Conservation (phyloP, 2,329 filamentous ascomycete species). For the Apiospora malaysiana region DNA sequence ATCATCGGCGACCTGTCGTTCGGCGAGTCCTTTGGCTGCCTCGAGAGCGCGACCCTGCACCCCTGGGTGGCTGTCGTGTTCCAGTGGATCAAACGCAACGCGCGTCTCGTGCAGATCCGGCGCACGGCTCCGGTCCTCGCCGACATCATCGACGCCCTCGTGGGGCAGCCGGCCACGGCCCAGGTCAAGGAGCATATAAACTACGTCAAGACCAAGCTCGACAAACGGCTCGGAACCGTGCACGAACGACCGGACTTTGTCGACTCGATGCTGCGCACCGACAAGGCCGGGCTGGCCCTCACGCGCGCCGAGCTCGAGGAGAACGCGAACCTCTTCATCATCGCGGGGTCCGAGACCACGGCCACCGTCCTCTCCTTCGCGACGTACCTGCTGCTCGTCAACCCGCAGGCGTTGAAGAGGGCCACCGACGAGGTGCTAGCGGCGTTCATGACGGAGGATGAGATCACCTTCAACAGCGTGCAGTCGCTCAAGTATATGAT, state of each 20-base stretch:
- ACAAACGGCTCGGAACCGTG: not conserved
- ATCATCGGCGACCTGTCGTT: constrained; percentile 32
- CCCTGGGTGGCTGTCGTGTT: constrained; percentile 30
- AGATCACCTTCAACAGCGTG: constrained; percentile 43
- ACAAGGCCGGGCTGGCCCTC: constrained; percentile 16
- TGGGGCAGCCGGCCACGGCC: not conserved
- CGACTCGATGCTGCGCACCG: constrained; percentile 1
- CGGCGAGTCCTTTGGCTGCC: constrained; percentile 29
- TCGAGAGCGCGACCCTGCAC: constrained; percentile 26
- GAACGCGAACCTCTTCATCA: constrained; percentile 22
- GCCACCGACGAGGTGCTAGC: constrained; percentile 46
- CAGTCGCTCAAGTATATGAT: constrained; percentile 43
- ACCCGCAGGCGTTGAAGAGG: constrained; percentile 36
- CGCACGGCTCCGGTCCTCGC: not conserved
- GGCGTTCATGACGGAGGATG: constrained; percentile 41
- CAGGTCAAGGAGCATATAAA: not conserved
- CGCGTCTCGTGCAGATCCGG: not conserved
- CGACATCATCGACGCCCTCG: not conserved
- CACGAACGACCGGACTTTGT: not conserved
- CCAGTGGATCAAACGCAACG: not conserved
- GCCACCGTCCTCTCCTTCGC: constrained; percentile 48
- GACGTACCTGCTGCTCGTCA: constrained; percentile 46
- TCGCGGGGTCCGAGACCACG: constrained; percentile 52
- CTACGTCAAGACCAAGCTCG: not conserved
- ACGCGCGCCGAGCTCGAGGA: constrained; percentile 11